Conservation (phyloP, 2,329 filamentous ascomycete genomes). For the Alternaria ventricosa region DNA sequence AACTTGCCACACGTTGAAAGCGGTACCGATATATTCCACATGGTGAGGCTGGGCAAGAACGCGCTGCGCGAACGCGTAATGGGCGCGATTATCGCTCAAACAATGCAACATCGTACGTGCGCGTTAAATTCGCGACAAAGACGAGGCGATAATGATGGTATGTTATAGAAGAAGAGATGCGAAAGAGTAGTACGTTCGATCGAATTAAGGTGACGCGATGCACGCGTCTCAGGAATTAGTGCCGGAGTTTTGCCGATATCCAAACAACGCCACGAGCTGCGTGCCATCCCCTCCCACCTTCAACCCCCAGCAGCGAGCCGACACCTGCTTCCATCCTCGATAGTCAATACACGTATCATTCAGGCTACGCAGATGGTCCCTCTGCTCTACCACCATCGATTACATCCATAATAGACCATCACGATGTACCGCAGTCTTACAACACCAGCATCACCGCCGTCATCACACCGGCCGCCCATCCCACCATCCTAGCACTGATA, state of each 20-base stretch:
- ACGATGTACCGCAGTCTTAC: not conserved
- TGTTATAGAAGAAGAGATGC: not conserved
- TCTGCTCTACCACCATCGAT: not conserved
- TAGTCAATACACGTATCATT: not conserved
- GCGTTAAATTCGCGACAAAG: not conserved
- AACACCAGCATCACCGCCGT: not conserved
- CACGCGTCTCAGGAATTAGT: not conserved
- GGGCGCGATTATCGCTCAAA: not conserved
- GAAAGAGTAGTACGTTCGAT: not conserved
- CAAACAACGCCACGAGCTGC: not conserved
- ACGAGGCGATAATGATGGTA: not conserved
- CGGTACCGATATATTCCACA: not conserved
- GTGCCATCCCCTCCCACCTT: not conserved
- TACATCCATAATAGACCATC: not conserved
- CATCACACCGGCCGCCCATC: not conserved
- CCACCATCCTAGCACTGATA: conserved; percentile 3
- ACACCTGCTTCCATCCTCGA: not conserved
- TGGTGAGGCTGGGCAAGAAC: not conserved
- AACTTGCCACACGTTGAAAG: not conserved
- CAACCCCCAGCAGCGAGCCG: not conserved
- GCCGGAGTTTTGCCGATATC: not conserved
- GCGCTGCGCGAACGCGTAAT: not conserved
- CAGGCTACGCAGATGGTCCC: not conserved
- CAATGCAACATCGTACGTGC: not conserved
- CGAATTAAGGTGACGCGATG: not conserved